A percentile compares a stretch with the other conserved stretches of the same genome.
Evolutionary conservation across 768 basidiomycete species (phyloP).

Genomic region (Solioccasus polychromus): DNA sequence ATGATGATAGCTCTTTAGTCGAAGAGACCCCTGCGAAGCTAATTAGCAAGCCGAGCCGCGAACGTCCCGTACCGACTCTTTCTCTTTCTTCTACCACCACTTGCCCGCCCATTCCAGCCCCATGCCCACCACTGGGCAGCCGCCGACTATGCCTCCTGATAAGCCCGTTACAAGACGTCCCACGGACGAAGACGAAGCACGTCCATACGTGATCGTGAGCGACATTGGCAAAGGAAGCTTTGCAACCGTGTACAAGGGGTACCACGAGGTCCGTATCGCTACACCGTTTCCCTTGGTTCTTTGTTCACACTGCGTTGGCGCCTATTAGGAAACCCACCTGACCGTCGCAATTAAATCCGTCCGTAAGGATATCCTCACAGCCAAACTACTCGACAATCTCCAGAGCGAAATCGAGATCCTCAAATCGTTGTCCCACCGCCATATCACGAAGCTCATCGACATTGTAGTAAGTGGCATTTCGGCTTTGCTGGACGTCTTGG

Average conservation of each 20-base stretch:
- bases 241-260: slow-evolving; percentile 93
- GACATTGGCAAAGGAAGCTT: slow-evolving; percentile 92
- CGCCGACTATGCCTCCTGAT: slow-evolving; percentile 25
- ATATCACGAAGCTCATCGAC: slow-evolving; percentile 90
- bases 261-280: slow-evolving; percentile 68
- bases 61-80: slow-evolving; percentile 1
- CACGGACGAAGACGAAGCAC: slow-evolving; percentile 66
- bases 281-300: neutral
- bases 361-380: slow-evolving; percentile 78
- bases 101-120: slow-evolving; percentile 17
- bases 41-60: slow-evolving; percentile 22
- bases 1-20: slow-evolving; percentile 18
- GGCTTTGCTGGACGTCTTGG: neutral
- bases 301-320: neutral
- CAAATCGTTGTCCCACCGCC: slow-evolving; percentile 87
- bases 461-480: slow-evolving; percentile 65
- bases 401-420: slow-evolving; percentile 97
- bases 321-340: slow-evolving; percentile 63
- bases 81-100: slow-evolving; percentile 15
- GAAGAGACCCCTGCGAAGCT: slow-evolving; percentile 24
- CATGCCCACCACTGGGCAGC: slow-evolving; percentile 20
- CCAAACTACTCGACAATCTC: slow-evolving; percentile 96
- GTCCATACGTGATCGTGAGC: slow-evolving; percentile 71
- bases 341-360: slow-evolving; percentile 95
- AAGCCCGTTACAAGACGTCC: slow-evolving; percentile 24